phyloP scores from a whole-genome alignment of 176 grass and related monocot species.

The Musa acuminata region DNA sequence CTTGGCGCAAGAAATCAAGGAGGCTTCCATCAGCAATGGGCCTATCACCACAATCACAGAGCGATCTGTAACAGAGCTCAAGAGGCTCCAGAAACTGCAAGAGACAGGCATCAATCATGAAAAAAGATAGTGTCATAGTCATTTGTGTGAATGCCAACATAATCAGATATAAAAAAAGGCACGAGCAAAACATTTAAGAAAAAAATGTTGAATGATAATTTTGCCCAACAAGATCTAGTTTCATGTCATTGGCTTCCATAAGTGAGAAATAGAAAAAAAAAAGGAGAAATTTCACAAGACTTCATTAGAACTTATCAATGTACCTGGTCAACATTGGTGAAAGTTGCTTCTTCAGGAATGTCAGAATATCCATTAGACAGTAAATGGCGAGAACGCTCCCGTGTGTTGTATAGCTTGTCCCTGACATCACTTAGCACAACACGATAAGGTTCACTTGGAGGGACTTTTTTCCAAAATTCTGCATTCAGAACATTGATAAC shows the following conservation, averaged over 20 bases:
- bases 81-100: slow-evolving; percentile 71
- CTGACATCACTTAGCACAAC: slow-evolving; percentile 78
- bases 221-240: too few species aligned
- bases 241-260: too few species aligned
- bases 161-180: not conserved
- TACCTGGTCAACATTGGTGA: slow-evolving; percentile 78
- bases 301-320: not conserved
- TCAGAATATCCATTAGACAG: slow-evolving; percentile 84
- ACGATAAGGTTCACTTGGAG: slow-evolving; percentile 78
- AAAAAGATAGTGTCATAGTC: not conserved
- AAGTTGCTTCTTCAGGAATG: slow-evolving; percentile 71
- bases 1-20: slow-evolving; percentile 83
- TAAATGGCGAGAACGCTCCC: slow-evolving; percentile 70
- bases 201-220: not conserved
- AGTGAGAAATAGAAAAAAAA: not conserved
- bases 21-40: slow-evolving; percentile 81
- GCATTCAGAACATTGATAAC: slow-evolving; percentile 19
- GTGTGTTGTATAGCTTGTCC: slow-evolving; percentile 79
- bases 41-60: slow-evolving; percentile 73
- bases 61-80: slow-evolving; percentile 83
- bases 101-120: not conserved
- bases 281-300: not conserved
- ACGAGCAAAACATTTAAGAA: not conserved
- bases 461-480: slow-evolving; percentile 98
- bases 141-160: not conserved